Percentiles rank a stretch among this genome's conserved stretches.
Conservation (phyloP, 768 basidiomycete species). For the Amanita muscaria region DNA sequence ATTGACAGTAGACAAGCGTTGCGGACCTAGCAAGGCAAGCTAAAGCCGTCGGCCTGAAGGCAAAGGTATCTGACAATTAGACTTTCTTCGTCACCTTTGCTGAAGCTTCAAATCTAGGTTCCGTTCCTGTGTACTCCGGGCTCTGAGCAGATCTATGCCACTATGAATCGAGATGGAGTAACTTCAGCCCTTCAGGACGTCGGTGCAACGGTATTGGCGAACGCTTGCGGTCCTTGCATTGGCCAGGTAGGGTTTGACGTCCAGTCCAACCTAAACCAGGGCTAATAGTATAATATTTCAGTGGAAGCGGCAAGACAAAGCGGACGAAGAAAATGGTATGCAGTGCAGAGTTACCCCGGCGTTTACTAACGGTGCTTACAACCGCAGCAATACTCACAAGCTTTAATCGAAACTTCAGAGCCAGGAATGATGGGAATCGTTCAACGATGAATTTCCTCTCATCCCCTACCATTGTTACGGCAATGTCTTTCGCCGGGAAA, state of each 20-base stretch:
- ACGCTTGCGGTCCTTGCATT: slow-evolving; percentile 98
- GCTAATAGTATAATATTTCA: slow-evolving; percentile 20
- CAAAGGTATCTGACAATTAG: slow-evolving; percentile 40
- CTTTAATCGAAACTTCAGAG: slow-evolving; percentile 88
- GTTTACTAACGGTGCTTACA: not conserved
- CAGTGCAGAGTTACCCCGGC: not conserved
- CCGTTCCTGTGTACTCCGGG: slow-evolving; percentile 87
- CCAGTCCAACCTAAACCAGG: not conserved
- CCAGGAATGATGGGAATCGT: slow-evolving; percentile 92
- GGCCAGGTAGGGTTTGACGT: slow-evolving; percentile 58
- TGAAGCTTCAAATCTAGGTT: slow-evolving; percentile 31
- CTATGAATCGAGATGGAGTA: slow-evolving; percentile 90
- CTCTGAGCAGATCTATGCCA: slow-evolving; percentile 94
- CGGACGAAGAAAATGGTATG: slow-evolving; percentile 83
- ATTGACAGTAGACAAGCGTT: slow-evolving; percentile 62
- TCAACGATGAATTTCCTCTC: slow-evolving; percentile 97
- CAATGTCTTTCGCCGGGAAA: slow-evolving; percentile 92
- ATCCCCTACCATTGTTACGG: slow-evolving; percentile 94
- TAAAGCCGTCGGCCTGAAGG: slow-evolving; percentile 67
- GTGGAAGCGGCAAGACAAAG: slow-evolving; percentile 91
- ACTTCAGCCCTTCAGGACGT: slow-evolving; percentile 76
- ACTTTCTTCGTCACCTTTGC: slow-evolving; percentile 2
- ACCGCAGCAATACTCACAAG: slow-evolving; percentile 84
- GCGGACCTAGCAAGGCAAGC: slow-evolving; percentile 90
- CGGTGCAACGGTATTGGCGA: slow-evolving; percentile 92